phyloP scores from a whole-genome alignment of 2,329 filamentous ascomycete genomes.

The Hypoxylon sp. region DNA sequence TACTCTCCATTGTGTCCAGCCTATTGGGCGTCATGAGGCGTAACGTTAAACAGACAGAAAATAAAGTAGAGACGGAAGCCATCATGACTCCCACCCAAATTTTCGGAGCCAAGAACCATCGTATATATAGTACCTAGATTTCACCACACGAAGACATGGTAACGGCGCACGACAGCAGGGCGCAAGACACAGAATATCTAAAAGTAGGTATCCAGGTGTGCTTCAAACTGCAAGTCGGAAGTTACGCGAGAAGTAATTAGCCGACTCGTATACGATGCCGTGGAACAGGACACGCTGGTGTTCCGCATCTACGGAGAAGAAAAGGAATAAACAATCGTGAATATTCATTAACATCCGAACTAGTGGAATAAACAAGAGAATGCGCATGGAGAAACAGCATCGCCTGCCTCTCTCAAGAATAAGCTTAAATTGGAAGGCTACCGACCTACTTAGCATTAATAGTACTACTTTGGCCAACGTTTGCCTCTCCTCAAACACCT shows the following conservation, averaged over 20 bases:
- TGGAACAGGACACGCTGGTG: neutral
- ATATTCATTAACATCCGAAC: too few species aligned
- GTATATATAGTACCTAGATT: neutral
- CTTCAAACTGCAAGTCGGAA: neutral
- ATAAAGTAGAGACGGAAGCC: neutral
- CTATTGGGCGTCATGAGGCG: neutral
- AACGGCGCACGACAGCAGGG: neutral
- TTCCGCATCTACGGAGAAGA: neutral
- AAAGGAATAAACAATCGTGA: neutral
- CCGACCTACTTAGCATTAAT: neutral
- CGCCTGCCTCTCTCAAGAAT: neutral
- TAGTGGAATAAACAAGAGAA: neutral
- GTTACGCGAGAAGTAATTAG: neutral
- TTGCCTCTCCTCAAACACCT: conserved; percentile 27
- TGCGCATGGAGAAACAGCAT: neutral
- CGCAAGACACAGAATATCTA: neutral
- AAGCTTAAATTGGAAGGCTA: neutral
- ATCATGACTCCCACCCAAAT: neutral
- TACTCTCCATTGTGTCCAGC: neutral
- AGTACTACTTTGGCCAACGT: neutral
- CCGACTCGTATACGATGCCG: neutral
- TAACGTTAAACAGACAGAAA: neutral
- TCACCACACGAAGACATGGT: neutral
- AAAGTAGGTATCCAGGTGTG: neutral
- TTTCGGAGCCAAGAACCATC: neutral